phyloP scores from a whole-genome alignment of 2,329 filamentous ascomycete species.

The Colletotrichum graminicola region DNA sequence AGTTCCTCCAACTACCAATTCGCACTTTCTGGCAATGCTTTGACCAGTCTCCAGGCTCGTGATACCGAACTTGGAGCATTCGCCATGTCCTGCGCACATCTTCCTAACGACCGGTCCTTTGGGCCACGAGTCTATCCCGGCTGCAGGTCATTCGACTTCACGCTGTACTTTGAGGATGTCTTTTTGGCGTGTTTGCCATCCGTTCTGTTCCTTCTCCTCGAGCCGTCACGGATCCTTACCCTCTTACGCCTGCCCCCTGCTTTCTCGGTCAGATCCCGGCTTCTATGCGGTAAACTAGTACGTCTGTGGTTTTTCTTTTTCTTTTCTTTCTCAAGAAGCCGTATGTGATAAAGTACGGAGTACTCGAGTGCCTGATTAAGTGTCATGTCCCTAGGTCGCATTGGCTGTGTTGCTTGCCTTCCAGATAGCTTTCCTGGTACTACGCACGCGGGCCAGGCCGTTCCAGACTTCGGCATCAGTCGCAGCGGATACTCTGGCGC shows the following conservation, averaged over 20 bases:
- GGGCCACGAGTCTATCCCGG: conserved; percentile 44
- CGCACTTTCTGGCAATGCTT: neutral
- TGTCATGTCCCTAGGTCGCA: too few species aligned
- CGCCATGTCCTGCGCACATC: conserved; percentile 9
- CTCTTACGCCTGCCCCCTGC: conserved; percentile 22
- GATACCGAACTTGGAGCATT: too few species aligned
- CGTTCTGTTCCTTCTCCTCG: conserved; percentile 43
- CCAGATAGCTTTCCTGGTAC: conserved; percentile 42
- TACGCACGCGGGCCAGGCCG: conserved; percentile 22
- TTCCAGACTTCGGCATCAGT: conserved; percentile 42
- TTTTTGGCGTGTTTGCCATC: conserved; percentile 44
- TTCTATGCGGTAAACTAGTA: conserved; percentile 41
- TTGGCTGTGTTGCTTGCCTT: conserved; percentile 32
- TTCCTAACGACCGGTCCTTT: conserved; percentile 40
- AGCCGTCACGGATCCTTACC: conserved; percentile 19
- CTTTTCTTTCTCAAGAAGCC: too few species aligned
- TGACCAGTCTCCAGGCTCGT: neutral
- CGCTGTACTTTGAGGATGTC: conserved; percentile 47
- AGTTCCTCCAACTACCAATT: neutral
- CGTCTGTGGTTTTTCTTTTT: neutral
- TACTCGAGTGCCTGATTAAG: too few species aligned
- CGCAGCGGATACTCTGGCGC: conserved; percentile 43
- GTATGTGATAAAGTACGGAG: too few species aligned
- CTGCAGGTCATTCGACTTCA: conserved; percentile 49
- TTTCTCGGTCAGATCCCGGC: conserved; percentile 23